phyloP scores from a whole-genome alignment of 345 rosid species.

The Populus alba region DNA sequence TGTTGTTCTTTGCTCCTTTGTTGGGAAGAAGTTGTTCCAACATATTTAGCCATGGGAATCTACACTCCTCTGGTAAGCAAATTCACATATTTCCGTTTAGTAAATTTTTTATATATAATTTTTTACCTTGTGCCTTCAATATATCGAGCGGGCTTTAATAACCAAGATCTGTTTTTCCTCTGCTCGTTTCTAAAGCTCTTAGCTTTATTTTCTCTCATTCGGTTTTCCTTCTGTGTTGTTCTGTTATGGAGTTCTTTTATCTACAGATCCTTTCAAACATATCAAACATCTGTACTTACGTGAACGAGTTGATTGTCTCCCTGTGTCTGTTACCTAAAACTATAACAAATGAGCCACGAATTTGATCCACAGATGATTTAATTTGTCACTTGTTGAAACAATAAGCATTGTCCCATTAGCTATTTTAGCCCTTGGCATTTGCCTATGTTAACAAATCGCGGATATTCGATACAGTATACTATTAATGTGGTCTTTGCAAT shows the following conservation, averaged over 20 bases:
- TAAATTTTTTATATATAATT: background rate
- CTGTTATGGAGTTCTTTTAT: conserved; percentile 12
- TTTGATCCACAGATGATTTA: background rate
- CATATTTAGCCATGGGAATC: conserved; percentile 76
- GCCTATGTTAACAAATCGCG: background rate
- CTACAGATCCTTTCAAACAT: conserved; percentile 15
- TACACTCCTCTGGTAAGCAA: conserved; percentile 89
- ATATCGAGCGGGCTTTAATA: conserved; percentile 13
- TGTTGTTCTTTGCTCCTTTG: conserved; percentile 98
- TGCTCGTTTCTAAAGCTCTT: conserved; percentile 2
- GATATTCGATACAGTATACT: background rate
- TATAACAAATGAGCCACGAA: background rate
- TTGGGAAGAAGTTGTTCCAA: conserved; percentile 77
- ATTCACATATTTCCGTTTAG: background rate
- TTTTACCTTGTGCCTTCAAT: background rate
- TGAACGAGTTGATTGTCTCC: conserved; percentile 22
- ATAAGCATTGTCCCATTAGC: background rate
- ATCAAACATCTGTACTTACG: conserved; percentile 9
- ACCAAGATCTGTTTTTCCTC: conserved; percentile 45
- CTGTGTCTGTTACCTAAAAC: conserved; percentile 4
- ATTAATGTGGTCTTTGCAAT: background rate
- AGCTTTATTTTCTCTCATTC: background rate
- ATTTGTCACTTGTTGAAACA: conserved; percentile 7
- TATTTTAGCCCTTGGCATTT: background rate
- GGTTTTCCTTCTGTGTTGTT: conserved; percentile 13